These are phyloP conservation scores for Tuber borchii DNA, from an alignment of 495 filamentous ascomycete species.

Conservation along the genomic window DNA sequence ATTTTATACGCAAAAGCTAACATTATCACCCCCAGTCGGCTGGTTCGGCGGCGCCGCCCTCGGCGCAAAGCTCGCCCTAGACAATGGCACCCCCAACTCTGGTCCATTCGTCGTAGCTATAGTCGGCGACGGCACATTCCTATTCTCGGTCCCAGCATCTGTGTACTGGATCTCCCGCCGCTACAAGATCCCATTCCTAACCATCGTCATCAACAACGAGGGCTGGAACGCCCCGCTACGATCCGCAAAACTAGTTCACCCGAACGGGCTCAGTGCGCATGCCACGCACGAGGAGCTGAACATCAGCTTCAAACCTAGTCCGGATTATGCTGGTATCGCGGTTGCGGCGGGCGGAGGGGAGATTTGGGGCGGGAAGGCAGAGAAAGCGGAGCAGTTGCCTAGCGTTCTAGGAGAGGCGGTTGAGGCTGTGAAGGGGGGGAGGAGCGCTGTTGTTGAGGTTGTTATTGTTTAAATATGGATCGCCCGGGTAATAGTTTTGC, in stretches of 20 bases:
- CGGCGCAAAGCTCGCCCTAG: slow-evolving; percentile 80
- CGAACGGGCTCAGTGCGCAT: slow-evolving; percentile 67
- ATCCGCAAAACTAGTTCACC: slow-evolving; percentile 74
- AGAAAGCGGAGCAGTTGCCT: slow-evolving; percentile 57
- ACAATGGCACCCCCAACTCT: slow-evolving; percentile 52
- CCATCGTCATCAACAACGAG: slow-evolving; percentile 90
- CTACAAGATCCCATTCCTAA: slow-evolving; percentile 82
- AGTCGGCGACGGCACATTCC: slow-evolving; percentile 85
- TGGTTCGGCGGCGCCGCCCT: slow-evolving; percentile 90
- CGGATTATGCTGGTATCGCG: slow-evolving; percentile 86
- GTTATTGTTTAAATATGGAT: slow-evolving; percentile 23
- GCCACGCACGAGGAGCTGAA: slow-evolving; percentile 81
- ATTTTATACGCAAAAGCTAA: neutral
- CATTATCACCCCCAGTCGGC: slow-evolving; percentile 50
- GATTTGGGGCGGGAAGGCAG: slow-evolving; percentile 56
- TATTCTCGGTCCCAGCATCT: slow-evolving; percentile 80
- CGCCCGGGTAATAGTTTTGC: neutral
- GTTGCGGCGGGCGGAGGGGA: slow-evolving; percentile 79
- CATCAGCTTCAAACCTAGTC: slow-evolving; percentile 76
- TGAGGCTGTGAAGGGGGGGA: slow-evolving; percentile 59
- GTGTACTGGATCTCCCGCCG: slow-evolving; percentile 89
- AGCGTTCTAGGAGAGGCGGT: slow-evolving; percentile 60
- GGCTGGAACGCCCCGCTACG: slow-evolving; percentile 82
- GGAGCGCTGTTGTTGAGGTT: slow-evolving; percentile 60
- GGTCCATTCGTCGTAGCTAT: slow-evolving; percentile 85